These are phyloP conservation scores for Tardiomyces depauwii DNA, from an alignment of 1,139 yeast genomes.

Conservation along the genomic window DNA sequence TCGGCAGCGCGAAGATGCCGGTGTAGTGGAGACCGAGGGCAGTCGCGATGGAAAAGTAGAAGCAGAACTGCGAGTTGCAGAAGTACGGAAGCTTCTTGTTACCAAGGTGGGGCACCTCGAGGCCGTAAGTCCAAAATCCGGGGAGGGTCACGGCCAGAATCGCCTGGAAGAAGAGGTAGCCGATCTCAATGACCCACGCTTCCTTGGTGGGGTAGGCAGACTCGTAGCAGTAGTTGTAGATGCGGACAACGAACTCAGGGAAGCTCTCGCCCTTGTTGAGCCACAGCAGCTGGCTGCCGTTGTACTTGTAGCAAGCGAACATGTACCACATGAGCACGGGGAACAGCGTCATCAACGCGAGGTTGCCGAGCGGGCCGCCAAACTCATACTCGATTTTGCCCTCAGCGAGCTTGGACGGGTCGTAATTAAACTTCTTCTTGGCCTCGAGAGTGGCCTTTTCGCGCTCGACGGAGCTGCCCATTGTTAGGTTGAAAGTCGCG, in stretches of 20 bases:
- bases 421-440: neutral
- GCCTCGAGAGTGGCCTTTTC: neutral
- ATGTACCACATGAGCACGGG: conserved; percentile 92
- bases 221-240: conserved; percentile 35
- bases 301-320: conserved; percentile 85
- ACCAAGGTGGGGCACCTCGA: conserved; percentile 72
- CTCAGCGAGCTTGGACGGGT: neutral
- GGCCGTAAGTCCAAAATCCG: conserved; percentile 92
- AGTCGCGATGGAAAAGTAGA: conserved; percentile 55
- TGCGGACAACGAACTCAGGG: conserved; percentile 39
- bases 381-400: conserved; percentile 47
- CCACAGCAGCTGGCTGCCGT: conserved; percentile 59
- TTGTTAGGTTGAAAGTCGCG: neutral
- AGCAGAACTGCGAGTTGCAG: conserved; percentile 84
- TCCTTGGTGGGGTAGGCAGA: conserved; percentile 59
- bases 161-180: conserved; percentile 61
- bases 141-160: conserved; percentile 79
- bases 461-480: neutral
- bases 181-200: conserved; percentile 61
- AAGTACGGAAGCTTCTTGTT: conserved; percentile 77
- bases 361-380: conserved; percentile 89
- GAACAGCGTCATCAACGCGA: conserved; percentile 89
- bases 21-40: conserved; percentile 57
- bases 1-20: conserved; percentile 61
- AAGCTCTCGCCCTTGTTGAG: conserved; percentile 54